phyloP scores from a whole-genome alignment of 768 basidiomycete genomes.

The Boletus rufocinnamomeus region DNA sequence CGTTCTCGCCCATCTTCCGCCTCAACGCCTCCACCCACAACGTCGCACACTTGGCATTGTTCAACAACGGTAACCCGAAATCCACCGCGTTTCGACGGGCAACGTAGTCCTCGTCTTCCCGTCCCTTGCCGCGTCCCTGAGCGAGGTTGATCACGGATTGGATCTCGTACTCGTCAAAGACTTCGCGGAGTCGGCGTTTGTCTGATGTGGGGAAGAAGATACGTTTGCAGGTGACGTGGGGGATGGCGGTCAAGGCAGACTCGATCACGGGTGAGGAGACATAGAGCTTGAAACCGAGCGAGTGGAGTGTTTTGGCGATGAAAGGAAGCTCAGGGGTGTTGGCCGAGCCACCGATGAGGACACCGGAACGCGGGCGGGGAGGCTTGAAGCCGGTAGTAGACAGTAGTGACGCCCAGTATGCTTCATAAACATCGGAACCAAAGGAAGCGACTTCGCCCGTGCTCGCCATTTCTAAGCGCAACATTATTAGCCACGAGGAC shows the following conservation, averaged over 20 bases:
- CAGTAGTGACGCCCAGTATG: slow-evolving; percentile 93
- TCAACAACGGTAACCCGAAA: slow-evolving; percentile 89
- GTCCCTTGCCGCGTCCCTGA: slow-evolving; percentile 69
- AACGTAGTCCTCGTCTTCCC: slow-evolving; percentile 93
- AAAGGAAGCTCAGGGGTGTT: slow-evolving; percentile 82
- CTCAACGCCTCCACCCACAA: slow-evolving; percentile 90
- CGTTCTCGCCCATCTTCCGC: slow-evolving; percentile 80
- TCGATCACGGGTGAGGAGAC: slow-evolving; percentile 82
- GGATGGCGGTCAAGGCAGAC: slow-evolving; percentile 74
- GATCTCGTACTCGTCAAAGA: slow-evolving; percentile 93
- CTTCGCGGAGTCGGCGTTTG: slow-evolving; percentile 92
- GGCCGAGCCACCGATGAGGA: slow-evolving; percentile 91
- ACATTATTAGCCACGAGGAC: background rate
- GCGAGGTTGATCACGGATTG: slow-evolving; percentile 94
- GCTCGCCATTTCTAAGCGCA: slow-evolving; percentile 84
- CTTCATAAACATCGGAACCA: slow-evolving; percentile 91
- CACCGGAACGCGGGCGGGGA: slow-evolving; percentile 80
- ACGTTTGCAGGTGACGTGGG: slow-evolving; percentile 78
- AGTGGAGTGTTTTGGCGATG: slow-evolving; percentile 76
- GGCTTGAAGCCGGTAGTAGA: slow-evolving; percentile 96
- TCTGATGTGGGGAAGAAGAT: slow-evolving; percentile 97
- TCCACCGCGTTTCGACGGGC: slow-evolving; percentile 96
- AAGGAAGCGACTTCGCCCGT: slow-evolving; percentile 98
- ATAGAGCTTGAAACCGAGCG: slow-evolving; percentile 95
- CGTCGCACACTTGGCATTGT: slow-evolving; percentile 85